Evolutionary conservation across 2,329 filamentous ascomycete genomes (phyloP).

Genomic region (Ciborinia camelliae): DNA sequence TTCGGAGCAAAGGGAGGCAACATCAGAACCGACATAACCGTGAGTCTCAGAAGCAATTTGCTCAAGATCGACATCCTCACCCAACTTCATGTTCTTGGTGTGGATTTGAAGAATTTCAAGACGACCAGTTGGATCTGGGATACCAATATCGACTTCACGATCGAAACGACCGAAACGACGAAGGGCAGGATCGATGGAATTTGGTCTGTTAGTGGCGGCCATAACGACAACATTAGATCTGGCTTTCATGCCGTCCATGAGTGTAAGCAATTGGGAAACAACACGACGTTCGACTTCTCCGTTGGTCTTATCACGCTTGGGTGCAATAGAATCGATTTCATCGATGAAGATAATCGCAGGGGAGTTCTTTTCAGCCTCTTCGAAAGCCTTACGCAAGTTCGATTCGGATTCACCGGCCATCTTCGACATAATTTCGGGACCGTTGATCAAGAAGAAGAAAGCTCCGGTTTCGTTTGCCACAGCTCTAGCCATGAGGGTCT

Average conservation of each 20-base stretch:
- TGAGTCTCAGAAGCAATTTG: conserved; percentile 96
- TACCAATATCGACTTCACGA: conserved; percentile 97
- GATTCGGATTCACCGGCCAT: conserved; percentile 99
- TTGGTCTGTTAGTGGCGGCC: conserved; percentile 97
- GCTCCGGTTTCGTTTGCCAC: conserved; percentile 98
- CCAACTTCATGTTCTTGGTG: conserved; percentile 99
- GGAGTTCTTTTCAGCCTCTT: conserved; percentile 99
- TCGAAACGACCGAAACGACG: conserved; percentile 98
- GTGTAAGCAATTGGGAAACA: conserved; percentile 90
- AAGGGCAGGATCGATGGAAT: conserved; percentile 96
- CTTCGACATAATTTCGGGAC: conserved; percentile 99
- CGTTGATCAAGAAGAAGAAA: conserved; percentile 99
- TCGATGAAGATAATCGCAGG: conserved; percentile 99
- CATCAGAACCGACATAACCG: conserved; percentile 97
- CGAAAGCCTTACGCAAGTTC: conserved; percentile 97
- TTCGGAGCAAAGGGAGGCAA: conserved; percentile 97
- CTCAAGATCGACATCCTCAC: conserved; percentile 93
- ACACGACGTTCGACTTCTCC: conserved; percentile 98
- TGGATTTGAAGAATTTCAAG: conserved; percentile 99
- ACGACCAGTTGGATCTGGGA: conserved; percentile 95
- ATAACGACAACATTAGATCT: conserved; percentile 98
- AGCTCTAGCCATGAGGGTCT: conserved; percentile 97
- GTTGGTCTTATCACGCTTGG: conserved; percentile 99
- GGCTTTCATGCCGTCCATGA: conserved; percentile 99
- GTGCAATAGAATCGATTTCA: conserved; percentile 98